These are phyloP conservation scores for Grigorovia transvaalensis DNA, from an alignment of 805 yeast genomes.

Conservation along the genomic window DNA sequence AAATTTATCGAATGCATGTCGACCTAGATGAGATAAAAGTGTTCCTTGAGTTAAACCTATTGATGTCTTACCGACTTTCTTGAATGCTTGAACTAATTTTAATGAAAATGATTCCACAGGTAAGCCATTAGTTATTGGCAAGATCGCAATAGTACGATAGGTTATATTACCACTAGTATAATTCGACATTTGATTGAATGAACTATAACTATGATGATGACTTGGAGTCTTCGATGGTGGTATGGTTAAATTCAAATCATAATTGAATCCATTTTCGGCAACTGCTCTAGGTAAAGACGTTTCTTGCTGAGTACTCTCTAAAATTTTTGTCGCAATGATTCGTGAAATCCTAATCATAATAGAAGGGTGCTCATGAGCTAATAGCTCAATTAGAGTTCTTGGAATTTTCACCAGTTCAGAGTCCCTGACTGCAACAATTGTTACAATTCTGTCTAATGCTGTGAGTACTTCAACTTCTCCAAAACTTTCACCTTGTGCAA, in stretches of 20 bases:
- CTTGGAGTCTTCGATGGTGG: slow-evolving; percentile 20
- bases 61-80: slow-evolving; percentile 60
- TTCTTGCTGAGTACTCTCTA: slow-evolving; percentile 9
- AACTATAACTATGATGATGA: slow-evolving; percentile 3
- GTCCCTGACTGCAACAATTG: slow-evolving; percentile 80
- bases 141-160: slow-evolving; percentile 72
- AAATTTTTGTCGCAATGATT: slow-evolving; percentile 59
- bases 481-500: slow-evolving; percentile 87
- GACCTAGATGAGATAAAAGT: slow-evolving; percentile 69
- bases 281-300: slow-evolving; percentile 8
- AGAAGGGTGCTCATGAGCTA: slow-evolving; percentile 77
- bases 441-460: slow-evolving; percentile 55
- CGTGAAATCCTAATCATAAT: slow-evolving; percentile 84
- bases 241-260: slow-evolving; percentile 25
- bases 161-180: slow-evolving; percentile 3
- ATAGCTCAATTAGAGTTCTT: slow-evolving; percentile 72
- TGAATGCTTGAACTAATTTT: slow-evolving; percentile 58
- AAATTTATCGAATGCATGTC: slow-evolving; percentile 84
- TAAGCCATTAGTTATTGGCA: slow-evolving; percentile 72
- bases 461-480: slow-evolving; percentile 94
- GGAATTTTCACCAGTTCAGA: slow-evolving; percentile 93
- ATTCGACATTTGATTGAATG: background rate
- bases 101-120: slow-evolving; percentile 83
- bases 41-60: slow-evolving; percentile 77
- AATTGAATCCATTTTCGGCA: slow-evolving; percentile 12